These are phyloP conservation scores for Orbilia quercus DNA, from an alignment of 2,329 filamentous ascomycete species.

Conservation along the genomic window DNA sequence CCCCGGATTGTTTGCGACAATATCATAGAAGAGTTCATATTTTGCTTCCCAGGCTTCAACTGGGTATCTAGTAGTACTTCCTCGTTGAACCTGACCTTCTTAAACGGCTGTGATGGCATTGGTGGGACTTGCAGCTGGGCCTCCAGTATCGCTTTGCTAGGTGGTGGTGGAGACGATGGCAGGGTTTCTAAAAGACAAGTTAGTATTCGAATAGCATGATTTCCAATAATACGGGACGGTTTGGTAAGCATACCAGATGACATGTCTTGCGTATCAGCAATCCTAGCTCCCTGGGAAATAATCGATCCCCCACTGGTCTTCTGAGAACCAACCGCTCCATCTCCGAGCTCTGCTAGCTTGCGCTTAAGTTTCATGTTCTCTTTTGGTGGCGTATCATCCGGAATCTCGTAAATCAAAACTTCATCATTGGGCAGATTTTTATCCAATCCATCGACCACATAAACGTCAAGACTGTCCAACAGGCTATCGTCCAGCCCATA, in stretches of 20 bases:
- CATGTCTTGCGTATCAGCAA: neutral
- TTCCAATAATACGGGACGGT: too few species aligned
- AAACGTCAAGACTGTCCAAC: slow-evolving; percentile 43
- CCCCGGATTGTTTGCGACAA: slow-evolving; percentile 3
- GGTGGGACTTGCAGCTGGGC: neutral
- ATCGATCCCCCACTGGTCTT: neutral
- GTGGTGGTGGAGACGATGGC: slow-evolving; percentile 29
- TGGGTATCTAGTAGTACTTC: slow-evolving; percentile 11
- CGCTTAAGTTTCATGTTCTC: slow-evolving; percentile 8
- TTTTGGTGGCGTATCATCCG: slow-evolving; percentile 14
- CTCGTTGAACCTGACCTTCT: slow-evolving; percentile 33
- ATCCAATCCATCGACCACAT: slow-evolving; percentile 23
- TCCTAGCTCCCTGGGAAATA: neutral
- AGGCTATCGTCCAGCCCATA: slow-evolving; percentile 35
- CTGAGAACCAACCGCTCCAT: neutral
- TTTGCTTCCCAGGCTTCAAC: slow-evolving; percentile 11
- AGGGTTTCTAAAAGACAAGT: slow-evolving; percentile 15
- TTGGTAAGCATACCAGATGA: slow-evolving; percentile 32
- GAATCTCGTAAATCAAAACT: slow-evolving; percentile 9
- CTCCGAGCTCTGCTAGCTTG: slow-evolving; percentile 4
- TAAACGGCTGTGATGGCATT: slow-evolving; percentile 12
- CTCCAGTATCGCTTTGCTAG: slow-evolving; percentile 1
- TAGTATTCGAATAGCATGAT: neutral
- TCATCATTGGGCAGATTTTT: neutral
- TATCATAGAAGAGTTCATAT: neutral